Conservation (phyloP, 441 rosid genomes). For the Pelargonium citronellum region DNA sequence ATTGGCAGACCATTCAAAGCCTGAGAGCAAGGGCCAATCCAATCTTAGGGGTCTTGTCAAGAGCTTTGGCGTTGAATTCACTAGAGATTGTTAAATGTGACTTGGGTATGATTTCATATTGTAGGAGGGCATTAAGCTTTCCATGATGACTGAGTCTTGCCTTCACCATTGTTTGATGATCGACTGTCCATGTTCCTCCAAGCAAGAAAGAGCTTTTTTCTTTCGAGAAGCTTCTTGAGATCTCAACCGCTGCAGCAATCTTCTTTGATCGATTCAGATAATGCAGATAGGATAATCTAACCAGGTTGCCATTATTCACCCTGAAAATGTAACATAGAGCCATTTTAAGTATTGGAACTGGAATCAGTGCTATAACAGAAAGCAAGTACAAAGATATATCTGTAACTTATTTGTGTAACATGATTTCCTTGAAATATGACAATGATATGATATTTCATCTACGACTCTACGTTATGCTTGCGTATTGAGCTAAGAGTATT, state of each 20-base stretch:
- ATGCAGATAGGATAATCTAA: not conserved
- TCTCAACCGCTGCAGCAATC: not conserved
- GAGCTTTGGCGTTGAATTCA: constrained; percentile 1
- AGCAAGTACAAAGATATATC: no score
- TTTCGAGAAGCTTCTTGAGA: constrained; percentile 4
- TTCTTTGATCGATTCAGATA: not conserved
- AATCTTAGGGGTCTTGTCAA: not conserved
- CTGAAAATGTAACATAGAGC: not conserved
- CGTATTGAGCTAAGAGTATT: no score
- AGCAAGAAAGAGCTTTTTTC: not conserved
- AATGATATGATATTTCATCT: no score
- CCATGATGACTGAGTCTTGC: not conserved
- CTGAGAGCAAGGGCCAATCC: constrained; percentile 9
- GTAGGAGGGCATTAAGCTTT: not conserved
- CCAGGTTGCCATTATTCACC: constrained; percentile 1
- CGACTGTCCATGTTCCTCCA: not conserved
- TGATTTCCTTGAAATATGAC: no score
- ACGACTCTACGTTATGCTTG: no score
- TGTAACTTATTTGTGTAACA: no score
- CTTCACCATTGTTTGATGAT: not conserved
- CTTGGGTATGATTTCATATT: not conserved
- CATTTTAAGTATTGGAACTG: no score
- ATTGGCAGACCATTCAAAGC: not conserved
- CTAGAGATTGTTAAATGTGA: not conserved
- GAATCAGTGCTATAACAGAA: no score